Conservation (phyloP, 2,329 filamentous ascomycete species). For the Scleromitrula shiraiana region DNA sequence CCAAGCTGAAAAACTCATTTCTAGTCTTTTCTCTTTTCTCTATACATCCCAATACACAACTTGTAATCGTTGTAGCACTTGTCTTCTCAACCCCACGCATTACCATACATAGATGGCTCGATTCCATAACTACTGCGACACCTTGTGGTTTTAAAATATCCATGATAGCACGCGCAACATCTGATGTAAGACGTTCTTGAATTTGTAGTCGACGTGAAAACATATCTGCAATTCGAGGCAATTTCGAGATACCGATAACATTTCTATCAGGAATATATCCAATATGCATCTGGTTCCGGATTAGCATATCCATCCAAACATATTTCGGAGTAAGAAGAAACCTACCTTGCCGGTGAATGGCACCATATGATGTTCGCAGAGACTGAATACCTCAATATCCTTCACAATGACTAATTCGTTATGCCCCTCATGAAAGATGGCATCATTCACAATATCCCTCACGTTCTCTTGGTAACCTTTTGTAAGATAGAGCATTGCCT, state of each 20-base stretch:
- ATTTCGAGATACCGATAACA: slow-evolving; percentile 90
- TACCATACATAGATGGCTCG: slow-evolving; percentile 94
- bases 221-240: slow-evolving; percentile 95
- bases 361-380: slow-evolving; percentile 96
- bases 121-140: slow-evolving; percentile 96
- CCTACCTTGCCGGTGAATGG: slow-evolving; percentile 88
- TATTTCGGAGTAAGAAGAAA: background rate
- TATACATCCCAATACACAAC: slow-evolving; percentile 96
- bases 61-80: slow-evolving; percentile 78
- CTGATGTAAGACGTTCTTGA: slow-evolving; percentile 91
- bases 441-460: slow-evolving; percentile 81
- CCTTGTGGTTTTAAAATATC: slow-evolving; percentile 90
- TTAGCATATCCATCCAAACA: slow-evolving; percentile 9
- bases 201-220: slow-evolving; percentile 90
- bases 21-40: slow-evolving; percentile 86
- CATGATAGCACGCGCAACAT: slow-evolving; percentile 88
- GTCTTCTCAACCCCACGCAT: slow-evolving; percentile 98
- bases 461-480: slow-evolving; percentile 96
- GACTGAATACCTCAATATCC: slow-evolving; percentile 88
- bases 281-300: slow-evolving; percentile 77
- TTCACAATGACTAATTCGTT: slow-evolving; percentile 97
- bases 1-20: slow-evolving; percentile 87
- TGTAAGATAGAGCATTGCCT: slow-evolving; percentile 92
- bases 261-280: slow-evolving; percentile 90
- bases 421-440: slow-evolving; percentile 93